A percentile compares a stretch with the other conserved stretches of the same genome.
Evolutionary conservation across 2,329 filamentous ascomycete genomes (phyloP).

Genomic region (Claviceps humidiphila): DNA sequence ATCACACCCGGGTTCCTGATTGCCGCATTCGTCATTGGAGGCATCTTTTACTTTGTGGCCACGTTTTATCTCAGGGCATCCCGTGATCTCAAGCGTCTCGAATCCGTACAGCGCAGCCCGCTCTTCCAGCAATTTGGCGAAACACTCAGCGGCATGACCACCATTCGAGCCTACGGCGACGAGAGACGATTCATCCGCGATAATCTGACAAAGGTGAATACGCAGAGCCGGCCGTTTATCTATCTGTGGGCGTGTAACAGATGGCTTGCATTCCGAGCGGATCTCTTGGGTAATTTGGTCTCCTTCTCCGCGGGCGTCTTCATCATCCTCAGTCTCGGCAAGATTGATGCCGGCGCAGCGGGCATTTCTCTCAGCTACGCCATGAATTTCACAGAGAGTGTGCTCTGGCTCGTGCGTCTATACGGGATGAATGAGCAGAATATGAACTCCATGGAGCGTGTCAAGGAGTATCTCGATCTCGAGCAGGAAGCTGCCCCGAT

Average conservation of each 20-base stretch:
- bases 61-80: conserved; percentile 84
- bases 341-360: conserved; percentile 78
- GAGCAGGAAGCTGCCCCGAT: conserved; percentile 80
- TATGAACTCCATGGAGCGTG: conserved; percentile 97
- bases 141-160: conserved; percentile 86
- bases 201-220: conserved; percentile 78
- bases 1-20: conserved; percentile 89
- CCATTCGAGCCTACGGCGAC: conserved; percentile 91
- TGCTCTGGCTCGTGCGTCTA: conserved; percentile 87
- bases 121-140: conserved; percentile 97
- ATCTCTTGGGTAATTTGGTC: conserved; percentile 79
- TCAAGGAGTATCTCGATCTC: conserved; percentile 93
- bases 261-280: conserved; percentile 89
- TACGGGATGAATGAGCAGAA: conserved; percentile 97
- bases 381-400: conserved; percentile 91
- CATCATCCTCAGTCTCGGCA: conserved; percentile 69
- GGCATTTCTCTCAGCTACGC: conserved; percentile 93
- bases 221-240: conserved; percentile 84
- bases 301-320: conserved; percentile 90
- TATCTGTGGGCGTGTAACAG: conserved; percentile 94
- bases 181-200: conserved; percentile 87
- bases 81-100: conserved; percentile 87
- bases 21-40: conserved; percentile 71
- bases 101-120: conserved; percentile 87
- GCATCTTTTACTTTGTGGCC: conserved; percentile 71